A percentile compares a stretch with the other conserved stretches of the same genome.
phyloP scores from a whole-genome alignment of 2,329 filamentous ascomycete species.

The Sporothrix mexicana region DNA sequence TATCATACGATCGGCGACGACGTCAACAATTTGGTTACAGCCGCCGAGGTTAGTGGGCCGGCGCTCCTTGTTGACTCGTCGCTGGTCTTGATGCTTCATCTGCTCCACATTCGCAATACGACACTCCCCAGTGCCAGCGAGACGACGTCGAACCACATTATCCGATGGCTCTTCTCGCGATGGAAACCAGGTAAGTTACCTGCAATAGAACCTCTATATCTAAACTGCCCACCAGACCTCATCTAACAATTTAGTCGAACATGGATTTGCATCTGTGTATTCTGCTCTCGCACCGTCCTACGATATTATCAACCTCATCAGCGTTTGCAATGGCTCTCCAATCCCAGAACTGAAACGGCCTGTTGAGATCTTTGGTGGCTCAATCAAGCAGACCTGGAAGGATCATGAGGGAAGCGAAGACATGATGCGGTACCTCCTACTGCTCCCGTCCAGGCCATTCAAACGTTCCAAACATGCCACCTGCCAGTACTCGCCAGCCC shows the following conservation, averaged over 20 bases:
- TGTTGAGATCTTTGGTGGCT: conserved; percentile 53
- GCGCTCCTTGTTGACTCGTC: conserved; percentile 79
- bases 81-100: conserved; percentile 70
- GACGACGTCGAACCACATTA: conserved; percentile 70
- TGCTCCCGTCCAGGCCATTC: conserved; percentile 50
- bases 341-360: conserved; percentile 43
- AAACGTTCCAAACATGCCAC: background rate
- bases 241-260: conserved; percentile 60
- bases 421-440: conserved; percentile 61
- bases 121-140: conserved; percentile 72
- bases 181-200: conserved; percentile 76
- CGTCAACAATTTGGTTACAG: conserved; percentile 73
- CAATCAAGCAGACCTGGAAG: conserved; percentile 57
- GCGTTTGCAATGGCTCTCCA: conserved; percentile 66
- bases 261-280: conserved; percentile 68
- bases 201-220: too few relatives aligned
- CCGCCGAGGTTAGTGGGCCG: conserved; percentile 82
- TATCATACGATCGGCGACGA: conserved; percentile 72
- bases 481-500: conserved; percentile 28
- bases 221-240: too few relatives aligned
- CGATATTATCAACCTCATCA: conserved; percentile 72
- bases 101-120: conserved; percentile 70
- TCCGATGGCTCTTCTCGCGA: conserved; percentile 79
- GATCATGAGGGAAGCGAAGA: conserved; percentile 51
- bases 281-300: conserved; percentile 67